phyloP scores from a whole-genome alignment of 1,284 basidiomycete species.

The Meira miltonrushii region DNA sequence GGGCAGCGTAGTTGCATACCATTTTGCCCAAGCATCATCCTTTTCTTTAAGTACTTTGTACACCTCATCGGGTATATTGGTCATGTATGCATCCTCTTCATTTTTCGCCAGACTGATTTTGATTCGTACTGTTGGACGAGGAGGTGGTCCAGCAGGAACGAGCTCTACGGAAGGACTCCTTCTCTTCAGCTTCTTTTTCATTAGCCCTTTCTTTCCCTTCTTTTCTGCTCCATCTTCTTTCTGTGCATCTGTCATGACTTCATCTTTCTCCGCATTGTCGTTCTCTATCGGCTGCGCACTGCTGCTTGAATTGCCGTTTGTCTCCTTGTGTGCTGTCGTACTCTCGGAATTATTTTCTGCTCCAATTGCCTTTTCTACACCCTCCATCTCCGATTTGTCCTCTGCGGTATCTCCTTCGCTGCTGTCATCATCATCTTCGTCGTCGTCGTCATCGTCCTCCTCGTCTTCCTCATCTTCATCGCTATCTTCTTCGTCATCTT shows the following conservation, averaged over 20 bases:
- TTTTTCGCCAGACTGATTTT: slow-evolving; percentile 6
- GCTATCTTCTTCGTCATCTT: slow-evolving; percentile 25
- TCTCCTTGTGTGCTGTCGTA: neutral
- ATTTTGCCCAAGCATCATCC: slow-evolving; percentile 37
- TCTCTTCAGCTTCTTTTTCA: slow-evolving; percentile 7
- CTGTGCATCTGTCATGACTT: slow-evolving; percentile 4
- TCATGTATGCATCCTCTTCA: slow-evolving; percentile 33
- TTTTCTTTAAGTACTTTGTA: slow-evolving; percentile 28
- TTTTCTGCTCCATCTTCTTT: neutral
- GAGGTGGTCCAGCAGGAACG: slow-evolving; percentile 11
- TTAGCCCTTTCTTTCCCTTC: slow-evolving; percentile 1
- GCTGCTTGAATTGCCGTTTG: neutral
- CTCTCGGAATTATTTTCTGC: neutral
- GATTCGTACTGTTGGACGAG: slow-evolving; percentile 24
- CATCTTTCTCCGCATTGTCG: neutral
- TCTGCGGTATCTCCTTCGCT: slow-evolving; percentile 23
- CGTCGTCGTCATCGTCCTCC: slow-evolving; percentile 28
- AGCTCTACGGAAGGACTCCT: slow-evolving; percentile 2
- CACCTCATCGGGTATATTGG: slow-evolving; percentile 41
- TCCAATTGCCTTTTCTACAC: slow-evolving; percentile 17
- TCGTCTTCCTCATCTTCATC: slow-evolving; percentile 33
- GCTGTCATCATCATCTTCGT: slow-evolving; percentile 26
- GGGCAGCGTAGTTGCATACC: slow-evolving; percentile 28
- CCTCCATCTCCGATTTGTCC: slow-evolving; percentile 18
- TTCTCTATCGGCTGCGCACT: neutral